A percentile compares a stretch with the other conserved stretches of the same genome.
Evolutionary conservation across 257 asterid species (phyloP).

Genomic region (Solanum ossicruentum): DNA sequence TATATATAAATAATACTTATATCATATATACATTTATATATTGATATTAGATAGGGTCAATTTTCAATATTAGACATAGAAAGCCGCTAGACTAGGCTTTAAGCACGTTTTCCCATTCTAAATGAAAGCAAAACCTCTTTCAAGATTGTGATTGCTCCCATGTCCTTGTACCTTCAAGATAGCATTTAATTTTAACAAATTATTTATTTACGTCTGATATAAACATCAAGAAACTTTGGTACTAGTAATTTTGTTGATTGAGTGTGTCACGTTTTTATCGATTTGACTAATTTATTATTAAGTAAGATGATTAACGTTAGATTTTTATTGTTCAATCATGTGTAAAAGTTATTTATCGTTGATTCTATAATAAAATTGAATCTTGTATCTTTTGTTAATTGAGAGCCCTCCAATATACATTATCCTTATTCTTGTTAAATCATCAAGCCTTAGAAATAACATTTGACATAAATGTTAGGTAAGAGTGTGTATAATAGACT

Average conservation of each 20-base stretch:
- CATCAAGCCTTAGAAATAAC: too few species aligned
- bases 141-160: background rate
- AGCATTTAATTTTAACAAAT: background rate
- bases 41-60: background rate
- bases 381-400: background rate
- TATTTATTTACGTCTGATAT: background rate
- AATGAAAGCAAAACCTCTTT: background rate
- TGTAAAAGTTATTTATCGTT: accelerated
- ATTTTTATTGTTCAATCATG: background rate
- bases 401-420: background rate
- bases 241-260: background rate
- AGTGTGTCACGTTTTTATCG: background rate
- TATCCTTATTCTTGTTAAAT: background rate
- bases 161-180: background rate
- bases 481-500: accelerated
- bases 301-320: background rate
- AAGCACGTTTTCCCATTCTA: background rate
- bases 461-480: too few species aligned
- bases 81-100: background rate
- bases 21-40: background rate
- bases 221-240: background rate
- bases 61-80: background rate
- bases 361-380: background rate
- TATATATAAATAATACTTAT: background rate
- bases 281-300: background rate